Percentiles rank a stretch among this genome's conserved stretches.
Conservation (phyloP, 192 early-diverging fungal species). For the Coemansia asiatica region DNA sequence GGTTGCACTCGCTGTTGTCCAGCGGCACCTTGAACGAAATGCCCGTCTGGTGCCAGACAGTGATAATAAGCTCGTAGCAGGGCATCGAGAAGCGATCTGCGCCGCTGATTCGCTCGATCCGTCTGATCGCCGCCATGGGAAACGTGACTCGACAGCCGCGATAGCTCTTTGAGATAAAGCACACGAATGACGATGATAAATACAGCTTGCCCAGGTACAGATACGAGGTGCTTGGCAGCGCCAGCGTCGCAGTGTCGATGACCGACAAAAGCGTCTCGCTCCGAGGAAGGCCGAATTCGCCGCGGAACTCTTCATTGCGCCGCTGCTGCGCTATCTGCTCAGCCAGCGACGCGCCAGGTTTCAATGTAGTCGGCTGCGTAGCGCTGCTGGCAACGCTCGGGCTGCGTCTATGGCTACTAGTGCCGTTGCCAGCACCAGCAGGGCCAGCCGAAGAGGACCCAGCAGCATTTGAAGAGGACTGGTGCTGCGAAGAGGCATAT, state of each 20-base stretch:
- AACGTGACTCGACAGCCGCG: conserved; percentile 74
- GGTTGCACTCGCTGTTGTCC: conserved; percentile 66
- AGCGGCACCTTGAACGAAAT: conserved; percentile 80
- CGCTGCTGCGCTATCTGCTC: conserved; percentile 74
- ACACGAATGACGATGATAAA: conserved; percentile 85
- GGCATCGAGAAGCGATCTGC: conserved; percentile 38
- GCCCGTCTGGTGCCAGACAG: conserved; percentile 88
- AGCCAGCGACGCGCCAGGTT: conserved; percentile 33
- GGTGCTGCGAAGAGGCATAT: conserved; percentile 35
- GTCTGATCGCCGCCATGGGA: conserved; percentile 86
- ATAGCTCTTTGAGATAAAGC: conserved; percentile 71
- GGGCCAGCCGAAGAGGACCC: not conserved
- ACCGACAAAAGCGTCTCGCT: conserved; percentile 70
- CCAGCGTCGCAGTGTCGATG: conserved; percentile 57
- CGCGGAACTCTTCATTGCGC: conserved; percentile 72
- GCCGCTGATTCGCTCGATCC: conserved; percentile 85
- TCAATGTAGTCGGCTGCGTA: not conserved
- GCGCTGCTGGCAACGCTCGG: conserved; percentile 11
- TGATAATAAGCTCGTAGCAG: conserved; percentile 73
- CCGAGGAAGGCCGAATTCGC: conserved; percentile 74
- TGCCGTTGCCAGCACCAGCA: not conserved
- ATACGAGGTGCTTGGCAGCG: conserved; percentile 36
- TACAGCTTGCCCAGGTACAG: conserved; percentile 71
- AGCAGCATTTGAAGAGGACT: conserved; percentile 6
- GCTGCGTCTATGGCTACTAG: conserved; percentile 13